Evolutionary conservation across 2,329 filamentous ascomycete species (phyloP), one percentile per base, ranked within the genome.

Genomic region (Aspergillus luchuensis): DNA sequence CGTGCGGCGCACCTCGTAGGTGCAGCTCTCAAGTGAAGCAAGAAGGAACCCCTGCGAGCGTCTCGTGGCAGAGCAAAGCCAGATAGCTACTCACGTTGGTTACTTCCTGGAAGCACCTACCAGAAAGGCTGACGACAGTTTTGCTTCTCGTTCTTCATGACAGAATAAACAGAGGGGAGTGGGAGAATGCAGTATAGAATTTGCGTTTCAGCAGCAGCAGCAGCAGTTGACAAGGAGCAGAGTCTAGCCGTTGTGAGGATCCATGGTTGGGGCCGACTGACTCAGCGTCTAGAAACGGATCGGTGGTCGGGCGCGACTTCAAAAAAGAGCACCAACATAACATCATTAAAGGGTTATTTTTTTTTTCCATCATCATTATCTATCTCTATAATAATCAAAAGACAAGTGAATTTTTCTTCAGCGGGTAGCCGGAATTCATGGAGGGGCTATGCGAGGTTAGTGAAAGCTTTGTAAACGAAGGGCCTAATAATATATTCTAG

Each of bases 21-120:
- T 56, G 53, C 53, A 45, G 23, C 41, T 43, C 41, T 43, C 25
- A 47, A 36, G 39, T 56, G 39, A 56, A 47, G 23, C 23, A 45
- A 55, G 39, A 56, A 36, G 25, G 41, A 47, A 39, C n/a, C 19
- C 28, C 23, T 30, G 38, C 23, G 49, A 30, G 52, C n/a, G 23
- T 15, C 41, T 36, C 50, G 11, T 21, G 25, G 55, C 30, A 57
- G 17, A 5, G 38, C 6, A 21, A 13, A 30, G 36, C 51, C 38
- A 36, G 17, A 43, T 43, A 21, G n/a, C 21, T 17, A 25, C 21
- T 19, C 30, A 53, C 33, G 50, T 23, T 28, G 45, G 23, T 30
- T 15, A 23, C 25, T 50, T n/a, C 47, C 28, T 50, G 25, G 30
- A 30, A 33, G 47, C 47, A 30, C 47, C 25, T 50, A 28, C 15